Base-by-base conservation (phyloP, 305 asterid species). In the Striga hermonthica region DNA sequence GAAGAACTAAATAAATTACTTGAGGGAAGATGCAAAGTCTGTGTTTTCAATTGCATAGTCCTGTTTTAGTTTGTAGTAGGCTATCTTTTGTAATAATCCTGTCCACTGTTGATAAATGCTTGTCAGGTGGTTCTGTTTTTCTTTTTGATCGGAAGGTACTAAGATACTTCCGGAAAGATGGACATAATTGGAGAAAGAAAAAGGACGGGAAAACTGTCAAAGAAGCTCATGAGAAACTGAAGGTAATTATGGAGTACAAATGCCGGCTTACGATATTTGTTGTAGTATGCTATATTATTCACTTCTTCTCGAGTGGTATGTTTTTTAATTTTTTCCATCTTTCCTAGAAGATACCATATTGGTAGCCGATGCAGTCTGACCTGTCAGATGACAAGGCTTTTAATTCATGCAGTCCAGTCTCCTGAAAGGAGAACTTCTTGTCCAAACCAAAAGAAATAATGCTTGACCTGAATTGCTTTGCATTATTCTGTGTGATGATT, bases 221-320 rank as follows among this genome's bases (percentile, higher is more conserved):
- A 84, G 97, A 90, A 81, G 97, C 97, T 15, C 97, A 90, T 35
- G 97, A 90, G 78, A 90, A 90, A 78, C 82, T 90, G 70, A 90
- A 90, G 90, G 49, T 59, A 59, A 59, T 38, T 44, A 35, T 57
- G 36, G 57, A 52, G 57, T 4, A 4, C 57, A 52, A 4, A 57
- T 35, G 28, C 44, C 44, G 10, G 11, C n/a, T 57, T 16, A 57
- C 9, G 40, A 16, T 35, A 31, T 56, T 56, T 56, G 57, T 52
- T 52, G 11, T n/a, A 48, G 55, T 48, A 3, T 48, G 6, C 7
- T 11, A 11, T 3, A 12, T 48, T 48, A 11, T n/a, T 48, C 11
- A 47, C 4, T 47, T 22, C 2, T 22, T 22, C 31, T 22, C 31
- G 31, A 22, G 31, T 22, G 2, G 31, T 22, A 22, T 22, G 31